Base-by-base conservation (phyloP, 768 basidiomycete genomes). In the Lentinula guzmanii region DNA sequence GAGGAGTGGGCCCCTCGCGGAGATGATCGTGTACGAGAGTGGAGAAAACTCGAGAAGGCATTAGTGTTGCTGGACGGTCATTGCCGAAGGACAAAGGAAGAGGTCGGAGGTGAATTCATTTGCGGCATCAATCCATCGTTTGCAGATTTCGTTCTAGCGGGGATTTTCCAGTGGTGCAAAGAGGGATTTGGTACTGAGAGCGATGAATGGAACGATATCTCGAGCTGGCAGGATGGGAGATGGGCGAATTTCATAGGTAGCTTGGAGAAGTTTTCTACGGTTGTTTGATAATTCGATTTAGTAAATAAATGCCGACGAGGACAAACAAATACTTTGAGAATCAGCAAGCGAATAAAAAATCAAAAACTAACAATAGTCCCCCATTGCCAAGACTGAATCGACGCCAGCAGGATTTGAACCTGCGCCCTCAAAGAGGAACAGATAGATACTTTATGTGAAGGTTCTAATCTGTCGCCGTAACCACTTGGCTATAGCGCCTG, bases 401-500 rank as follows among this genome's bases (percentile, higher is more conserved):
- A 24, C 24, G 24, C 24, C 24, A 24, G 24, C 24, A 24, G 24
- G 24, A 24, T 24, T 24, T 24, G 24, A 24, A 24, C 24, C 24
- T 24, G 24, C 24, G 24, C 24, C 24, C 24, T 24, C 24, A 24
- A 24, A 24, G 24, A 24, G 24, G 24, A 24, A 24, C 24, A 24
- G 24, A 24, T 24, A 24, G 24, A 24, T 24, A 24, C 24, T 24
- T 24, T 24, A 24, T 2, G 24, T 24, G 24, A 24, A 24, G 24
- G 24, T 61, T 61, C 62, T 53, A 62, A 61, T 86, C 83, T 83
- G 83, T 86, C 85, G 84, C 84, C 80, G 81, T 86, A 86, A 86
- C 84, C 84, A 85, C 84, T 86, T 86, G 82, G 84, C 84, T 52
- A 52, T 52, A 52, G 51, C 34, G 34, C 51, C 34, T 28, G 24